These are phyloP conservation scores for Stagonosporopsis chrysanthemi DNA, from an alignment of 2,329 filamentous ascomycete genomes.

Conservation along the genomic window DNA sequence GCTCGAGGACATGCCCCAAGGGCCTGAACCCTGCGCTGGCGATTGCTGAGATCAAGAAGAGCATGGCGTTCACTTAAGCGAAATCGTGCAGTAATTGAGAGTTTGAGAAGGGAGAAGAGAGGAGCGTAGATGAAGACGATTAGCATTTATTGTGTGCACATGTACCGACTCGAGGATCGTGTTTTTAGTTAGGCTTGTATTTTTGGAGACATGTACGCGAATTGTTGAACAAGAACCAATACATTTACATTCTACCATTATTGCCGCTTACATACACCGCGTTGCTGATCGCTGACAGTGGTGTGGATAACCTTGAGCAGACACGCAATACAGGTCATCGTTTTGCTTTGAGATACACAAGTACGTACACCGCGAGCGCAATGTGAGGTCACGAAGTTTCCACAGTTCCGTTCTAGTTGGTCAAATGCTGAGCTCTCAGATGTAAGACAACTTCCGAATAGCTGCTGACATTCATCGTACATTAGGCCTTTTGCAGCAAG, in stretches of 20 bases:
- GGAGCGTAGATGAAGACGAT: neutral
- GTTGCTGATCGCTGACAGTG: too few species aligned
- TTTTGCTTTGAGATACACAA: too few species aligned
- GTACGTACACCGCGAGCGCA: too few species aligned
- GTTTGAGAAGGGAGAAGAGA: neutral
- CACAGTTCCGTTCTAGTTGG: too few species aligned
- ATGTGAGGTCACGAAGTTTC: too few species aligned
- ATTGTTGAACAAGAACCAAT: constrained; percentile 14
- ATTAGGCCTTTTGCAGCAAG: neutral
- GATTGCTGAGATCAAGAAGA: constrained; percentile 99
- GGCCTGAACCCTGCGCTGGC: constrained; percentile 94
- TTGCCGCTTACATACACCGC: neutral
- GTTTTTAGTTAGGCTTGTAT: constrained; percentile 26
- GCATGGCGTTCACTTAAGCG: constrained; percentile 69
- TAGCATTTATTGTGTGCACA: constrained; percentile 25
- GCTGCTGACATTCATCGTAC: neutral
- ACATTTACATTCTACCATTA: constrained; percentile 21
- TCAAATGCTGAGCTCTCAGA: too few species aligned
- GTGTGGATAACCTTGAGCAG: too few species aligned
- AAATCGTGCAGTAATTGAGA: neutral
- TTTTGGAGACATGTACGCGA: constrained; percentile 30
- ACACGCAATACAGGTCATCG: too few species aligned
- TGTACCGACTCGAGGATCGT: constrained; percentile 19
- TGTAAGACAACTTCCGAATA: neutral
- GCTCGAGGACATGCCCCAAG: constrained; percentile 97